Conservation (phyloP, 148 eudicot genomes). For the Tetragonia tetragonoides region DNA sequence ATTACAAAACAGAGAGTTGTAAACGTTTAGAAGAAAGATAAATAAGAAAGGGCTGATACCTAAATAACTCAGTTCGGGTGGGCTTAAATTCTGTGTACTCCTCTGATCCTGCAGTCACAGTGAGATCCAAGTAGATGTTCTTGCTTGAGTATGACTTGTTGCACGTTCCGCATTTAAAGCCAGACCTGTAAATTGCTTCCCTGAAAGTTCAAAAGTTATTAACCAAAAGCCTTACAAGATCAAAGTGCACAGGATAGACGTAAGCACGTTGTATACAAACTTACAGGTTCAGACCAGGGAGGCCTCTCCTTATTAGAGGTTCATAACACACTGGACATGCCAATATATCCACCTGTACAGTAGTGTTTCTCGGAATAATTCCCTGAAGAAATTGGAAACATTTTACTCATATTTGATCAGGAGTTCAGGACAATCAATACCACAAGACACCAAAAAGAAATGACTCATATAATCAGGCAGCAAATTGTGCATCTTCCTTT, state of each 20-base stretch:
- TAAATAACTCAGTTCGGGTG: slow-evolving; percentile 74
- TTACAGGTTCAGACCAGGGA: slow-evolving; percentile 86
- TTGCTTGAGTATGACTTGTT: slow-evolving; percentile 87
- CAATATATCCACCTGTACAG: slow-evolving; percentile 45
- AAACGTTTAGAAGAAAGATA: not conserved
- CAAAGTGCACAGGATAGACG: slow-evolving; percentile 1
- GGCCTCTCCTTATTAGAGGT: slow-evolving; percentile 76
- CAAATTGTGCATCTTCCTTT: not conserved
- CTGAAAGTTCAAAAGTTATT: slow-evolving; percentile 36
- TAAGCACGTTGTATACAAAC: slow-evolving; percentile 19
- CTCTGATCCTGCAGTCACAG: slow-evolving; percentile 79
- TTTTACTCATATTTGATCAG: not conserved
- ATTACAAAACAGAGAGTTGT: not conserved
- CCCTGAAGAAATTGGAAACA: slow-evolving; percentile 40
- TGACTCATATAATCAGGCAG: not conserved
- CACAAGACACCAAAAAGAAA: not conserved
- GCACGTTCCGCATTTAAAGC: slow-evolving; percentile 77
- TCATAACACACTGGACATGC: slow-evolving; percentile 88
- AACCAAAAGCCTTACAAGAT: slow-evolving; percentile 19
- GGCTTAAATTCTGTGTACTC: slow-evolving; percentile 67
- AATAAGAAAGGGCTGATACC: slow-evolving; percentile 38
- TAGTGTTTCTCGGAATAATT: slow-evolving; percentile 27
- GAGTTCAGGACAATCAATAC: not conserved
- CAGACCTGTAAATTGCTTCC: slow-evolving; percentile 91
- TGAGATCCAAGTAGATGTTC: slow-evolving; percentile 87